These are phyloP conservation scores for Moricandia moricandioides DNA, from an alignment of 345 rosid species.

Conservation along the genomic window DNA sequence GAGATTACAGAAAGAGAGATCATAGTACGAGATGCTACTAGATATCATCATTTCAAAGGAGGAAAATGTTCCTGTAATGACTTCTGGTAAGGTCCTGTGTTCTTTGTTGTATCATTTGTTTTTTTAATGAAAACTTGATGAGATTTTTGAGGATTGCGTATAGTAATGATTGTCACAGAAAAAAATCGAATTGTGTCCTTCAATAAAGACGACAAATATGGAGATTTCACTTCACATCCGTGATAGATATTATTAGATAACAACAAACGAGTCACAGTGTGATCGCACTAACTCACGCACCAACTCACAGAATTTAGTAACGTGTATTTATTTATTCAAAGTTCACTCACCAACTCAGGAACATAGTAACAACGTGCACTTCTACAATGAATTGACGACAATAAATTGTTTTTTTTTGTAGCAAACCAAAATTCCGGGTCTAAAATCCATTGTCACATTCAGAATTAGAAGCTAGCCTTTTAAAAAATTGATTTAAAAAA, in stretches of 20 bases:
- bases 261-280: slow-evolving; percentile 4
- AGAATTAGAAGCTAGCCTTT: no score
- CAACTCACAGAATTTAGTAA: slow-evolving; percentile 7
- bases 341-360: not conserved
- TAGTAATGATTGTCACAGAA: not conserved
- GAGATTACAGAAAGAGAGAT: slow-evolving; percentile 56
- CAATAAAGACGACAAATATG: not conserved
- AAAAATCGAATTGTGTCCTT: not conserved
- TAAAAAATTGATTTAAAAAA: no score
- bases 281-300: not conserved
- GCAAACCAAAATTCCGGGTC: no score
- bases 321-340: not conserved
- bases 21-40: slow-evolving; percentile 63
- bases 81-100: slow-evolving; percentile 51
- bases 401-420: no score
- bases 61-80: slow-evolving; percentile 77
- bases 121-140: not conserved
- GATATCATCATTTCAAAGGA: slow-evolving; percentile 73
- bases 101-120: slow-evolving; percentile 16
- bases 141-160: not conserved
- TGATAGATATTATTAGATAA: not conserved
- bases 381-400: no score
- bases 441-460: no score
- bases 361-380: not conserved
- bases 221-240: not conserved